A percentile compares a stretch with the other conserved stretches of the same genome.
These are phyloP conservation scores for Ambrosiella cleistominuta DNA, from an alignment of 2,329 filamentous ascomycete species.

Conservation along the genomic window DNA sequence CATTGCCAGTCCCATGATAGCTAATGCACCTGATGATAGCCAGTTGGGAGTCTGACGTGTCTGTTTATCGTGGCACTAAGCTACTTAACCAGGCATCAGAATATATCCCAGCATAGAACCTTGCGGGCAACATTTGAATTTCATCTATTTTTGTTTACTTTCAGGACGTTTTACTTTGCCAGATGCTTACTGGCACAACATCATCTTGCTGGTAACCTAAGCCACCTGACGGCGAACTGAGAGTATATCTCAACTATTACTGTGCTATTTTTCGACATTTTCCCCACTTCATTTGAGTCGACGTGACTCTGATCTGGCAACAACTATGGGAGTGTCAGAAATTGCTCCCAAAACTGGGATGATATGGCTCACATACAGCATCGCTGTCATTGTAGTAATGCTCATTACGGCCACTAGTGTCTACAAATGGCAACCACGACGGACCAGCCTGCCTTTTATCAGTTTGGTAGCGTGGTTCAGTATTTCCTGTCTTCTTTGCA, in stretches of 20 bases:
- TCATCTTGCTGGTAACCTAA: background rate
- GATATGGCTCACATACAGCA: conserved; percentile 87
- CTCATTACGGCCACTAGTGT: conserved; percentile 68
- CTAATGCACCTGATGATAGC: background rate
- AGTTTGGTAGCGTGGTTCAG: conserved; percentile 75
- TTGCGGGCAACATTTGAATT: too few relatives aligned
- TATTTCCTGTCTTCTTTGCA: conserved; percentile 73
- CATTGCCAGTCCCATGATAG: background rate
- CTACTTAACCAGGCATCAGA: too few relatives aligned
- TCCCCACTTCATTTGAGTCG: background rate
- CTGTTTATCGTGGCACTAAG: too few relatives aligned
- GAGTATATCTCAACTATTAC: background rate
- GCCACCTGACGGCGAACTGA: too few relatives aligned
- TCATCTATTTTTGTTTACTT: too few relatives aligned
- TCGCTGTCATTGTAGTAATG: conserved; percentile 61
- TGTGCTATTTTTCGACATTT: background rate
- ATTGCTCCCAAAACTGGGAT: conserved; percentile 46
- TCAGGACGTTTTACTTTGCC: too few relatives aligned
- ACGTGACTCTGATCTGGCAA: background rate
- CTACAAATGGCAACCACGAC: conserved; percentile 77
- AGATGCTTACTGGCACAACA: background rate
- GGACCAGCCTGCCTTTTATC: conserved; percentile 68
- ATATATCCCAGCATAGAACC: too few relatives aligned
- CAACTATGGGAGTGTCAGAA: background rate
- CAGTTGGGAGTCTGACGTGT: background rate